phyloP scores from a whole-genome alignment of 2,329 filamentous ascomycete species.

The Helminthosporium solani region DNA sequence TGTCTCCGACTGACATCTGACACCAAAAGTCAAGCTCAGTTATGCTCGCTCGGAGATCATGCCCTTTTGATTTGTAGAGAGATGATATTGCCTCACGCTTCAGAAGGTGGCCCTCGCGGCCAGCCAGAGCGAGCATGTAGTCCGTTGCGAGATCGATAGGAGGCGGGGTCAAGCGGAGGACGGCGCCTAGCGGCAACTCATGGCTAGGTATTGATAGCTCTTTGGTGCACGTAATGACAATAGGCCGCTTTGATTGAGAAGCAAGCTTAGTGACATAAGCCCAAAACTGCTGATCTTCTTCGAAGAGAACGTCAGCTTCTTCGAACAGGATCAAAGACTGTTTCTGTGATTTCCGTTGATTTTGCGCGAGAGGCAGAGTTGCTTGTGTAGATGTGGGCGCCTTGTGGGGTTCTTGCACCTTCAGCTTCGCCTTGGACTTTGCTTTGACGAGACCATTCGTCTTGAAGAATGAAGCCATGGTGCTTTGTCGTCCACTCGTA shows the following conservation, averaged over 20 bases:
- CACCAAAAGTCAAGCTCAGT: conserved; percentile 94
- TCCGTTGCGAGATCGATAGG: conserved; percentile 70
- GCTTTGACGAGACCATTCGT: conserved; percentile 25
- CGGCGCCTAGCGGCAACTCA: conserved; percentile 76
- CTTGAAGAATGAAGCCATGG: conserved; percentile 80
- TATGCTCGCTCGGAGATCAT: conserved; percentile 78
- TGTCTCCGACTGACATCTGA: conserved; percentile 88
- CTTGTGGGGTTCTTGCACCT: conserved; percentile 16
- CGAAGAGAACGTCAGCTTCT: conserved; percentile 90
- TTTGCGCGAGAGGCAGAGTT: conserved; percentile 22
- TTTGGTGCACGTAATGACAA: conserved; percentile 94
- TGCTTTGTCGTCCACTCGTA: conserved; percentile 71
- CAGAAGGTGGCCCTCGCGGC: conserved; percentile 84
- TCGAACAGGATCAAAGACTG: conserved; percentile 94
- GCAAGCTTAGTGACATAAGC: conserved; percentile 75
- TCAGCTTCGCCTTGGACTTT: conserved; percentile 20
- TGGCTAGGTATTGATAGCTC: conserved; percentile 77
- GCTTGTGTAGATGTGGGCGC: conserved; percentile 17
- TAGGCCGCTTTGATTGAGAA: conserved; percentile 80
- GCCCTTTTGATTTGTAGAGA: conserved; percentile 67
- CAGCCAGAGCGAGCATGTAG: conserved; percentile 77
- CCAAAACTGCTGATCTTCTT: conserved; percentile 97
- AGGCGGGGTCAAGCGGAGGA: conserved; percentile 72
- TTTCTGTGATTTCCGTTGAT: conserved; percentile 62
- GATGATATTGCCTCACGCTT: conserved; percentile 64